phyloP scores from a whole-genome alignment of 2,329 filamentous ascomycete genomes.

The Colletotrichum australisinense region DNA sequence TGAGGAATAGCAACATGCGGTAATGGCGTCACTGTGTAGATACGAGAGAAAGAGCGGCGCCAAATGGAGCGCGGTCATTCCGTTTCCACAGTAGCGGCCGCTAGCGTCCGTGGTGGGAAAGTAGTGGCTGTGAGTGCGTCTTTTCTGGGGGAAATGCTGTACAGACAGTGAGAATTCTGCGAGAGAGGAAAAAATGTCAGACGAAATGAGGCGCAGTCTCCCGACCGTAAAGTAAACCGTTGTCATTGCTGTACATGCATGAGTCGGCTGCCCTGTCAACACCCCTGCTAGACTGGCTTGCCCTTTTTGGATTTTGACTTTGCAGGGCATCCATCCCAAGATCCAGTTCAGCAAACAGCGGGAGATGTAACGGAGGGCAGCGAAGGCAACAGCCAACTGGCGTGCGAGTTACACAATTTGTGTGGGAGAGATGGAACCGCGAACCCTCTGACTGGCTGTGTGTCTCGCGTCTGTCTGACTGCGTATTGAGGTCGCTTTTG shows the following conservation, averaged over 20 bases:
- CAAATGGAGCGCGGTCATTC: conserved; percentile 35
- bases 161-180: conserved; percentile 18
- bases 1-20: conserved; percentile 32
- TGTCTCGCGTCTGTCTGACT: conserved; percentile 18
- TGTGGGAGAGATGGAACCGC: background rate
- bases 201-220: conserved; percentile 32
- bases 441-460: background rate
- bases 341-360: background rate
- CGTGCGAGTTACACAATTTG: background rate
- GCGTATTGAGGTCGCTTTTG: conserved; percentile 20
- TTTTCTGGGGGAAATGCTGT: conserved; percentile 30
- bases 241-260: conserved; percentile 32
- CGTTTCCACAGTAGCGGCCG: conserved; percentile 35
- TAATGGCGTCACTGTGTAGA: conserved; percentile 35
- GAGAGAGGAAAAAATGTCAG: conserved; percentile 26
- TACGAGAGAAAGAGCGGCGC: conserved; percentile 34
- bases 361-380: conserved; percentile 1
- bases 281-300: conserved; percentile 25
- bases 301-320: conserved; percentile 36
- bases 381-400: background rate
- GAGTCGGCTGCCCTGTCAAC: conserved; percentile 32
- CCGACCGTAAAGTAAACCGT: conserved; percentile 29
- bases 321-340: conserved; percentile 12
- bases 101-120: conserved; percentile 32
- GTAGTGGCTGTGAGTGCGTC: conserved; percentile 25